Evolutionary conservation across 2,329 filamentous ascomycete genomes (phyloP), one percentile per base, ranked within the genome.

Genomic region (Nigrospora osmanthi): DNA sequence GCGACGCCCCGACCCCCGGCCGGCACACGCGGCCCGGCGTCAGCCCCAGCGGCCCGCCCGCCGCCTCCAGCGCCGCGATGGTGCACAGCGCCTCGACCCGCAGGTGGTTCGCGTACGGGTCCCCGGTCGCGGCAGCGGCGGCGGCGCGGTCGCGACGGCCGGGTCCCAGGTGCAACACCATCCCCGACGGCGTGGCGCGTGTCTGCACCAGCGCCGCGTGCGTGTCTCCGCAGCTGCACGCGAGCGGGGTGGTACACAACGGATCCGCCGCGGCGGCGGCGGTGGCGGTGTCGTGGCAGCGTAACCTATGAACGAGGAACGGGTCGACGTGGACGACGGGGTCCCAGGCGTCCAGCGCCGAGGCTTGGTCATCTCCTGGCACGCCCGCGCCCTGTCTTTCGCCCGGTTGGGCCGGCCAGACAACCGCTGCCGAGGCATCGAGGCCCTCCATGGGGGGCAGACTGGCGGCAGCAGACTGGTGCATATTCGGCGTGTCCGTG

Each of bases 101-200:
- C 16, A 41, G 39, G 39, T 34, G 39, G 39, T 41, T 41, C 31
- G 39, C 30, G 39, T 41, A 41, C 31, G 39, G 39, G 31, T 41
- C 39, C 16, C 16, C 30, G 15, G 23, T 7, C 23, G 6, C 23
- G 23, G 9, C 23, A 16, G 10, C 38, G 14, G n/a, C n/a, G 12
- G 38, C 11, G 6, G 30, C 19, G 37, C 37, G 10, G 34, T 35
- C n/a, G n/a, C n/a, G n/a, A n/a, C n/a, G n/a, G n/a, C n/a, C n/a
- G n/a, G n/a, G n/a, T n/a, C n/a, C 14, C 34, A n/a, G 34, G 6
- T n/a, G 34, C 14, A 14, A 5, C 14, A 14, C 15, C 4, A 30
- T 15, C 19, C 7, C n/a, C 13, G 13, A 19, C 13, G 19, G 39
- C 6, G 16, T 5, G 6, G 34, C 11, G 23, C 23, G 23, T 1